Evolutionary conservation across 768 basidiomycete genomes (phyloP).

Genomic region (Dioszegia crocea): DNA sequence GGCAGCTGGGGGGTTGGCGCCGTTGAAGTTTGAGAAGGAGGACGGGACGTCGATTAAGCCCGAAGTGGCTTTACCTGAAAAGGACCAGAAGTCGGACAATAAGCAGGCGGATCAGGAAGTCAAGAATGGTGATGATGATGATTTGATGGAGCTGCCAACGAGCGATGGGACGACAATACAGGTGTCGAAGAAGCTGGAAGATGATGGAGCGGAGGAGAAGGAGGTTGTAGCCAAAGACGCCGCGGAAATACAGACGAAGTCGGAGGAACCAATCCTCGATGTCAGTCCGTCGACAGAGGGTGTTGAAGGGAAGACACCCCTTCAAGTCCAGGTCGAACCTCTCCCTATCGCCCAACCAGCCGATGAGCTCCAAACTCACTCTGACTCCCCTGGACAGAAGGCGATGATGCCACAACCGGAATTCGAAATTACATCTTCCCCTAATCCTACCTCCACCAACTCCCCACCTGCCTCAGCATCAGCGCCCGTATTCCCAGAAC

Average conservation of each 20-base stretch:
- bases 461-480: not conserved
- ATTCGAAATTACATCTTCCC: too few species aligned
- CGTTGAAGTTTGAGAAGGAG: not conserved
- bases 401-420: too few species aligned
- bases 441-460: too few species aligned
- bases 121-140: not conserved
- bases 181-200: constrained; percentile 3
- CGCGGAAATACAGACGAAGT: not conserved
- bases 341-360: constrained; percentile 36
- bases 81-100: not conserved
- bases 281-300: not conserved
- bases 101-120: not conserved
- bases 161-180: constrained; percentile 1
- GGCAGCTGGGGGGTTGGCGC: not conserved
- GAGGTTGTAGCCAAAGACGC: not conserved
- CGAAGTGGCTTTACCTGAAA: not conserved
- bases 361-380: constrained; percentile 2
- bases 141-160: not conserved
- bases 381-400: not conserved
- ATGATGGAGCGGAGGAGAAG: not conserved
- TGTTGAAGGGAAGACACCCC: constrained; percentile 5
- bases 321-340: constrained; percentile 37
- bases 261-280: constrained; percentile 4
- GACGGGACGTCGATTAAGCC: not conserved
- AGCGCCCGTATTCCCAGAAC: constrained; percentile 6